Percentiles rank a stretch among this genome's conserved stretches.
Conservation (phyloP, 176 grass and related monocot genomes). For the Phoenix dactylifera region DNA sequence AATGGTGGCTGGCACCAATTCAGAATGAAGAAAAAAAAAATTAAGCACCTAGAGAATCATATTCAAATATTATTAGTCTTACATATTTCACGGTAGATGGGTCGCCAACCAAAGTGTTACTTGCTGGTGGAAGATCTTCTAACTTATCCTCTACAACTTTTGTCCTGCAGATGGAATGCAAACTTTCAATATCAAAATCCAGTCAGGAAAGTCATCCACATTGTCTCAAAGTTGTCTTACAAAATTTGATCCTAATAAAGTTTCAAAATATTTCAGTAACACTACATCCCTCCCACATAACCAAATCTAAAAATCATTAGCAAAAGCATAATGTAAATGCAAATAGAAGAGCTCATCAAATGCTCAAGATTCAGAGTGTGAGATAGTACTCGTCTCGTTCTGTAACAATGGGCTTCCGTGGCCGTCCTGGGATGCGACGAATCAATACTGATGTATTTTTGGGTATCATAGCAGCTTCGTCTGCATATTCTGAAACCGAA, state of each 20-base stretch:
- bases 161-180: slow-evolving; percentile 39
- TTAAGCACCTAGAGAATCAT: not conserved
- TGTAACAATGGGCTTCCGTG: slow-evolving; percentile 70
- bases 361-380: slow-evolving; percentile 37
- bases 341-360: slow-evolving; percentile 24
- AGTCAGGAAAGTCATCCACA: slow-evolving; percentile 9
- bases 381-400: slow-evolving; percentile 74
- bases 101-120: slow-evolving; percentile 42
- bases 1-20: not conserved
- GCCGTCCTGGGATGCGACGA: slow-evolving; percentile 82
- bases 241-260: not conserved
- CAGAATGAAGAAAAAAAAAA: not conserved
- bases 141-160: slow-evolving; percentile 55
- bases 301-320: not conserved
- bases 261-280: not conserved
- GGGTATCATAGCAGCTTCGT: slow-evolving; percentile 89
- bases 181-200: slow-evolving; percentile 16
- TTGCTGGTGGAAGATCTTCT: slow-evolving; percentile 40
- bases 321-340: slow-evolving; percentile 5
- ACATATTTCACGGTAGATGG: slow-evolving; percentile 67
- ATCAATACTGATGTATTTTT: slow-evolving; percentile 97
- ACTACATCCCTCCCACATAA: not conserved
- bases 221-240: not conserved
- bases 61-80: slow-evolving; percentile 21
- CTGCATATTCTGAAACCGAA: slow-evolving; percentile 86